Evolutionary conservation across 148 eudicot genomes (phyloP), one percentile per base, ranked within the genome.

Genomic region (Tetragonia tetragonoides): DNA sequence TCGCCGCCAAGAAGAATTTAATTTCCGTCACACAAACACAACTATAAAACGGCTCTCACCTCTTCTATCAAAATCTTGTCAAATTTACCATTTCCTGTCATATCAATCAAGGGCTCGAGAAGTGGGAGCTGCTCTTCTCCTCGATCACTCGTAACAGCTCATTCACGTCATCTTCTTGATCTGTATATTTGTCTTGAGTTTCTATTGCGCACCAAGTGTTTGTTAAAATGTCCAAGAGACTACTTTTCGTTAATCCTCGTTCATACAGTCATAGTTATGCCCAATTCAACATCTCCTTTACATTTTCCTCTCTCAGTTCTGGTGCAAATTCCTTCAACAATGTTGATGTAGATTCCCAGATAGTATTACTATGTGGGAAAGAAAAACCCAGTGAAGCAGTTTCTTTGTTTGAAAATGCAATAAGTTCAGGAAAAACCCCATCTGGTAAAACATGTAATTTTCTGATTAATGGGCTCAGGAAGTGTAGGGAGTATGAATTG

Each of bases 401-500:
- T 75, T 74, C 75, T 0, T 49, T 88, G 64, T 88, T 89, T 68
- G 72, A 84, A 68, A 61, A 76, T 68, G 76, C 80, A 7, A 60
- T 83, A 9, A 66, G 74, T 41, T 77, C 5, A 28, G 90, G 87
- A 12, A 54, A 56, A n/a, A 47, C 44, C 75, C 91, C 91, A 51
- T 81, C 89, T 38, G 38, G 44, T 17, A 49, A 41, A n/a, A 85
- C 88, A 47, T 84, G 88, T 80, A 89, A 90, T 79, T 81, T 87
- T 16, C 86, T 94, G 3, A 82, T 89, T 67, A 71, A 77, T 80
- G 75, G 42, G 69, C 83, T 94, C 5, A 79, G 83, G 16, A 83
- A 82, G 74, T 86, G 81, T 0, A 75, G 81, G 54, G 67, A 88
- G 65, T 73, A 82, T 46, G 79, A 82, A 24, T 85, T 88, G 68